phyloP scores from a whole-genome alignment of 1,284 basidiomycete genomes.

The Irpex sp. region DNA sequence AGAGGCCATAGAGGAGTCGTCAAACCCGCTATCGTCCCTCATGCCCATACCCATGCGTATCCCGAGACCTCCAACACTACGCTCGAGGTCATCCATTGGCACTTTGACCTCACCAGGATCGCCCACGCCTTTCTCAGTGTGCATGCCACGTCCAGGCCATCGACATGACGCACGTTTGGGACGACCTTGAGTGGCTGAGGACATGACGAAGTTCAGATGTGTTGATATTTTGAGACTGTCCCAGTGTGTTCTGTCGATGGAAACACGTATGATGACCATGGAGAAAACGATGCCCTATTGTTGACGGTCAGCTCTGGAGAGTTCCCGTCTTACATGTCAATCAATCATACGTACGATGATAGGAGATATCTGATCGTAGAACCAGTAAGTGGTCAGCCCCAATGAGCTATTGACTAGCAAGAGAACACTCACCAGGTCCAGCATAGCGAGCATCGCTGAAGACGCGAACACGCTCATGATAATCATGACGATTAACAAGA shows the following conservation, averaged over 20 bases:
- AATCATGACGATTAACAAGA: conserved; percentile 7
- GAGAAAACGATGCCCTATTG: conserved; percentile 13
- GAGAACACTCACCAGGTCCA: conserved; percentile 4
- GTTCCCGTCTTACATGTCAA: not conserved
- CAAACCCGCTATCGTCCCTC: not conserved
- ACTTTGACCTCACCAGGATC: not conserved
- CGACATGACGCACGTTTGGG: not conserved
- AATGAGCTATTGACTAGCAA: not conserved
- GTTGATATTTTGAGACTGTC: conserved; percentile 13
- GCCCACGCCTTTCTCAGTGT: not conserved
- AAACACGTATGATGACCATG: conserved; percentile 13
- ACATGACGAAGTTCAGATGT: conserved; percentile 8
- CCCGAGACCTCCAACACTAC: not conserved
- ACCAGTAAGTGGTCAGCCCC: not conserved
- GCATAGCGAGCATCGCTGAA: conserved; percentile 7
- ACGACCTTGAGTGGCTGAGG: not conserved
- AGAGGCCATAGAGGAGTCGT: not conserved
- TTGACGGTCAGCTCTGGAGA: not conserved
- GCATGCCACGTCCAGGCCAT: not conserved
- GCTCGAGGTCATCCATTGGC: not conserved
- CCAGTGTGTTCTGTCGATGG: conserved; percentile 11
- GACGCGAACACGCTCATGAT: conserved; percentile 3
- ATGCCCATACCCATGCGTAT: not conserved
- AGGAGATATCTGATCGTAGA: conserved; percentile 6
- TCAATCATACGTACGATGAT: conserved; percentile 1